These are phyloP conservation scores for Dimargaris cristalligena DNA, from an alignment of 192 early-diverging fungal species.

Conservation along the genomic window DNA sequence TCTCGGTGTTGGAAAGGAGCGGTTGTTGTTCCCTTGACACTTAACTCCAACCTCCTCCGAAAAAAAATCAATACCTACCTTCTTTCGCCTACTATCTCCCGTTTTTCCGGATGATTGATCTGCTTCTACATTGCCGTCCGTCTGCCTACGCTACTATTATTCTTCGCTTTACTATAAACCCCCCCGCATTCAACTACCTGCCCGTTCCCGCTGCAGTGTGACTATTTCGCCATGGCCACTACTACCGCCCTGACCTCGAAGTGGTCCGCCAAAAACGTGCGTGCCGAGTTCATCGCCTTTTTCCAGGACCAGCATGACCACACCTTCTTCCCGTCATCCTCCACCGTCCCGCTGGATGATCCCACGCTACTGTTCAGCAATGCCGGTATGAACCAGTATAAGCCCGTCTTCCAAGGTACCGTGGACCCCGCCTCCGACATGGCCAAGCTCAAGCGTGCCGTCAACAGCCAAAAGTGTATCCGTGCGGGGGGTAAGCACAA, in stretches of 20 bases:
- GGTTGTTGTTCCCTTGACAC: too few relatives aligned
- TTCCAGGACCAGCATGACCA: conserved; percentile 57
- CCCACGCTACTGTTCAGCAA: conserved; percentile 93
- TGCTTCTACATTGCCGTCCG: too few relatives aligned
- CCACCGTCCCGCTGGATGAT: conserved; percentile 88
- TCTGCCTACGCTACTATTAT: too few relatives aligned
- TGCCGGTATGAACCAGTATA: conserved; percentile 97
- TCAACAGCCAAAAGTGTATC: conserved; percentile 97
- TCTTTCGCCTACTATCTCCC: too few relatives aligned
- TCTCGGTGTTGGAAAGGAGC: too few relatives aligned
- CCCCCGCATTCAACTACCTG: too few relatives aligned
- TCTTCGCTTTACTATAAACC: too few relatives aligned
- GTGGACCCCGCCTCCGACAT: conserved; percentile 86
- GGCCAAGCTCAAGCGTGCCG: conserved; percentile 77
- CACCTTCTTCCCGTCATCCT: conserved; percentile 65
- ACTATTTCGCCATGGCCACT: too few relatives aligned
- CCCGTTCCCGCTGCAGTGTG: too few relatives aligned
- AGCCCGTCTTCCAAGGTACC: conserved; percentile 91
- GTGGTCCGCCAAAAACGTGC: conserved; percentile 71
- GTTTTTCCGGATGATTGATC: too few relatives aligned
- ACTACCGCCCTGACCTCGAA: conserved; percentile 9
- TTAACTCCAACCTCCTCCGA: too few relatives aligned
- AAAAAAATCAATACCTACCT: too few relatives aligned
- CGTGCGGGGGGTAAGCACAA: conserved; percentile 99
- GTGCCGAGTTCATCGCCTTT: conserved; percentile 76